Evolutionary conservation across 495 filamentous ascomycete genomes (phyloP), one percentile per base, ranked within the genome.

Genomic region (Hypoxylon subgilvum): DNA sequence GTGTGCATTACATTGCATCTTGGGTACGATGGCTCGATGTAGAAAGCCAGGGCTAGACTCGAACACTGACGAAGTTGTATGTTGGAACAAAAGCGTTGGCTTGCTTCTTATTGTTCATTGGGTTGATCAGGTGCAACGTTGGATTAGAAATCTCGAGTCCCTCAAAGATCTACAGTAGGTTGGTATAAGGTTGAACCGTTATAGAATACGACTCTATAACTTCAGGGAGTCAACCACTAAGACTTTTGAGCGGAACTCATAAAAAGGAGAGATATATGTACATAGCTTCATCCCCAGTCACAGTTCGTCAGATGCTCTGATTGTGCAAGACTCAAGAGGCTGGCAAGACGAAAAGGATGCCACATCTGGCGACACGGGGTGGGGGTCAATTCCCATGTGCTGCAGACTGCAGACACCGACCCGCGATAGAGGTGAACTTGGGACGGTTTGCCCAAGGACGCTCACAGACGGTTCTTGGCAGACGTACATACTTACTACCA

Each of bases 341-440:
- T 4, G 8, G 42, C n/a, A 30, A 16, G 41, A 42, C 54, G 61
- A 64, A 27, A 53, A 38, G 61, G 28, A 64, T 59, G 39, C 54
- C 55, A 39, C 45, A 58, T 54, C 25, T 9, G 49, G 53, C 25
- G 19, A 27, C 28, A 27, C 31, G 43, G n/a, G n/a, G 61, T 63
- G 49, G 54, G 61, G 52, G 59, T 57, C 31, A n/a, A 16, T 30
- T 43, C 43, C 34, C 31, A 50, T 34, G 23, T 34, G 43, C 21
- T 32, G 31, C 31, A 4, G 27, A 30, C 10, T 30, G 30, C 34
- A 56, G 13, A 32, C 31, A 36, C 28, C 17, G 27, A 30, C n/a
- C 42, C 21, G 32, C 16, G 23, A 35, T 30, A 14, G 32, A 28
- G 4, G 30, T 35, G 16, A 9, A 21, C 25, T 51, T 46, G 39